Conservation (phyloP, 306 rosid species). For the Phaseolus lunatus region DNA sequence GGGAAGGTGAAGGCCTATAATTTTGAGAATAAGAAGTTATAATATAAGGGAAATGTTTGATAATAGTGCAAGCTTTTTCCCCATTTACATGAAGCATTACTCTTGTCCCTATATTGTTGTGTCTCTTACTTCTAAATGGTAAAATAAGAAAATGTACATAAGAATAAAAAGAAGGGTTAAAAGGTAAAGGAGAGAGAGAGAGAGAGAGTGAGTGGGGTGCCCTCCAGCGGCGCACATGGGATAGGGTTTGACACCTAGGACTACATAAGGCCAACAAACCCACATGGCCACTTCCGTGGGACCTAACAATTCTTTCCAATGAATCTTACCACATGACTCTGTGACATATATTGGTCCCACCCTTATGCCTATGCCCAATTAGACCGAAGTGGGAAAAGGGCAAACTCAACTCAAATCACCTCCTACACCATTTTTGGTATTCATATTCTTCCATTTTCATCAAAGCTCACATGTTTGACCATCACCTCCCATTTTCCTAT, state of each 20-base stretch:
- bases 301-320: slow-evolving; percentile 49
- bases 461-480: slow-evolving; percentile 32
- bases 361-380: slow-evolving; percentile 14
- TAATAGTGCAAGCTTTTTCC: neutral
- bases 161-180: slow-evolving; percentile 1
- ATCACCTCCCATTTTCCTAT: slow-evolving; percentile 13
- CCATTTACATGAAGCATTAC: neutral
- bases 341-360: slow-evolving; percentile 49
- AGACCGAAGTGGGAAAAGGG: neutral
- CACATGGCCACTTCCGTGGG: slow-evolving; percentile 68
- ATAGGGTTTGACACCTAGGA: slow-evolving; percentile 72
- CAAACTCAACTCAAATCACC: neutral
- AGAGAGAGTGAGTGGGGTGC: slow-evolving; percentile 61
- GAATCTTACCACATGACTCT: slow-evolving; percentile 66
- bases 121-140: neutral
- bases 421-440: slow-evolving; percentile 9
- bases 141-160: neutral
- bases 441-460: slow-evolving; percentile 14
- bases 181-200: neutral
- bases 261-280: slow-evolving; percentile 66
- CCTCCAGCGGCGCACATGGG: slow-evolving; percentile 86
- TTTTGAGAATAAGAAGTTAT: neutral
- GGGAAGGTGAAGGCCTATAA: slow-evolving; percentile 12
- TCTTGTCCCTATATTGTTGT: slow-evolving; percentile 8
- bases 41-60: neutral